Evolutionary conservation across 176 grass and related monocot species (phyloP).

Genomic region (Zea mays): DNA sequence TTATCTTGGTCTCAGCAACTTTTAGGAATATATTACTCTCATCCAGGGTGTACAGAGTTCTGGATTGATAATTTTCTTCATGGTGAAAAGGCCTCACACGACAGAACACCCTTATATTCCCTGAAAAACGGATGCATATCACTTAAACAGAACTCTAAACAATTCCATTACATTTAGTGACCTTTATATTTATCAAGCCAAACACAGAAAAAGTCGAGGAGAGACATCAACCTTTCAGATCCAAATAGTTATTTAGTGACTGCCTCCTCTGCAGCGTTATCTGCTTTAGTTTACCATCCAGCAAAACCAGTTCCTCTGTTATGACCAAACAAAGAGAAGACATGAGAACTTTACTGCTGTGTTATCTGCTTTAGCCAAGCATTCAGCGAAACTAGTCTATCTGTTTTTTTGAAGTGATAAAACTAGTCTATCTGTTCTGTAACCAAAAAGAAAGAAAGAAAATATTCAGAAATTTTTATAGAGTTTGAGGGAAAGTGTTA

Average conservation of each 20-base stretch:
- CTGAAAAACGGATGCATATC: slow-evolving; percentile 44
- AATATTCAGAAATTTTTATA: slow-evolving; percentile 13
- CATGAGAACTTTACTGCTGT: slow-evolving; percentile 37
- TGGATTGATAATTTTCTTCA: slow-evolving; percentile 46
- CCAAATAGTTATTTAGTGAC: slow-evolving; percentile 78
- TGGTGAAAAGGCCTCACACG: slow-evolving; percentile 72
- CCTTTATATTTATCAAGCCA: background rate
- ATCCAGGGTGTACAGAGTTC: slow-evolving; percentile 59
- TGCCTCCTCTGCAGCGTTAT: slow-evolving; percentile 67
- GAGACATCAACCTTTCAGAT: slow-evolving; percentile 85
- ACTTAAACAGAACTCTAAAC: slow-evolving; percentile 27
- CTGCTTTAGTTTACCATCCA: slow-evolving; percentile 57
- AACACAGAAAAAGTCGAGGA: slow-evolving; percentile 22
- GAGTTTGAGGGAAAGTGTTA: slow-evolving; percentile 20
- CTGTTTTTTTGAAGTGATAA: too few species aligned
- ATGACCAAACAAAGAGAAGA: slow-evolving; percentile 24
- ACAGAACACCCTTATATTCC: slow-evolving; percentile 93
- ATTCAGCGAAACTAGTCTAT: slow-evolving; percentile 58
- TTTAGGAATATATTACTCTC: slow-evolving; percentile 67
- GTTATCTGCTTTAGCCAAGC: slow-evolving; percentile 52
- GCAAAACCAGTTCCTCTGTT: slow-evolving; percentile 69
- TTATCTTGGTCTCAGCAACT: slow-evolving; percentile 74
- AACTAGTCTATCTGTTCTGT: slow-evolving; percentile 58
- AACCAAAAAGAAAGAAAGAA: slow-evolving; percentile 6
- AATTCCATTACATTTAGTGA: slow-evolving; percentile 17